Evolutionary conservation across 495 filamentous ascomycete species (phyloP).

Genomic region (Clohesyomyces aquaticus): DNA sequence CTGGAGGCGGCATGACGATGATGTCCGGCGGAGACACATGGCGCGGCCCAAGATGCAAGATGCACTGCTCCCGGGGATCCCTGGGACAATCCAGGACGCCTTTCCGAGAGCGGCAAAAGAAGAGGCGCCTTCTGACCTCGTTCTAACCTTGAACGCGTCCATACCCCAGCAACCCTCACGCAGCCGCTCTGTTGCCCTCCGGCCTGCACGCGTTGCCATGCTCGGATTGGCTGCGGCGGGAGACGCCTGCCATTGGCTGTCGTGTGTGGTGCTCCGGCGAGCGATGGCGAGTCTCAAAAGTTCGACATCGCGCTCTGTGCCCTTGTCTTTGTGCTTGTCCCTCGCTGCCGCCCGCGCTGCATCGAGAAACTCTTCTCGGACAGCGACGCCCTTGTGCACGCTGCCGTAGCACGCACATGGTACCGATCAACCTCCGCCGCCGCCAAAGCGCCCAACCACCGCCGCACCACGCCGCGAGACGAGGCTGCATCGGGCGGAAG

Average conservation of each 20-base stretch:
- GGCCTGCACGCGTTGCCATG: neutral
- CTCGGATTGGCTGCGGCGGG: neutral
- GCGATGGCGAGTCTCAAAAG: neutral
- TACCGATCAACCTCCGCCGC: too few relatives aligned
- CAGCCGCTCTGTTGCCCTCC: neutral
- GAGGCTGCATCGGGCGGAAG: constrained; percentile 6
- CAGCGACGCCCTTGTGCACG: neutral
- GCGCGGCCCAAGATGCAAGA: constrained; percentile 2
- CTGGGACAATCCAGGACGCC: constrained; percentile 3
- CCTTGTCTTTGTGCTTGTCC: neutral
- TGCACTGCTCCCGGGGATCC: constrained; percentile 17
- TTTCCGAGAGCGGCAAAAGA: constrained; percentile 8
- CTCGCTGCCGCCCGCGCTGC: neutral
- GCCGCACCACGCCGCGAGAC: neutral
- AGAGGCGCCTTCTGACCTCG: too few relatives aligned
- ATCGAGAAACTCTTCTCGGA: neutral
- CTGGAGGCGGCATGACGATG: constrained; percentile 19
- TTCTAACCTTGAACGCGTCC: too few relatives aligned
- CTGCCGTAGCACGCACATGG: neutral
- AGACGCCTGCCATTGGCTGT: neutral
- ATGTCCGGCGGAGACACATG: constrained; percentile 20
- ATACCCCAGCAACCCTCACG: neutral
- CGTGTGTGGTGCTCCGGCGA: neutral
- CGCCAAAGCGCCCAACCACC: constrained; percentile 2
- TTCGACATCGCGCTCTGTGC: neutral